phyloP scores from a whole-genome alignment of 164 flowering plant genomes.

The Dillenia turbinata region DNA sequence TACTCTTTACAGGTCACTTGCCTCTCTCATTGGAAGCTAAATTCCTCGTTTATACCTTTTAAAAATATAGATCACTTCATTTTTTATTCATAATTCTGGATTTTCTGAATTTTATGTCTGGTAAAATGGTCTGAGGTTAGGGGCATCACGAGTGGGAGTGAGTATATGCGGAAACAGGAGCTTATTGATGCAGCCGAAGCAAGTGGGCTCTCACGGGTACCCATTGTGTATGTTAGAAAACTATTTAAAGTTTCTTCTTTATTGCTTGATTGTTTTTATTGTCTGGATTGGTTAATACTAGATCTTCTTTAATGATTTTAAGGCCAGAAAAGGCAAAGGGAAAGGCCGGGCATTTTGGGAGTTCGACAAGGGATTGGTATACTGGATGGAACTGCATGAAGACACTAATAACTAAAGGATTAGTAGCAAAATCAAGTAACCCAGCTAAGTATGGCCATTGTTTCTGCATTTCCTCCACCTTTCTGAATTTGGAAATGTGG shows the following conservation, averaged over 20 bases:
- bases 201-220: conserved; percentile 83
- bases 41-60: too few relatives aligned
- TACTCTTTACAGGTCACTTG: conserved; percentile 66
- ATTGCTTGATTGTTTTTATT: neutral
- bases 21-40: too few relatives aligned
- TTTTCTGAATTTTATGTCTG: neutral
- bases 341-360: conserved; percentile 55
- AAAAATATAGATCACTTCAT: too few relatives aligned
- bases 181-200: conserved; percentile 94
- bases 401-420: conserved; percentile 63
- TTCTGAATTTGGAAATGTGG: too few relatives aligned
- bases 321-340: conserved; percentile 83
- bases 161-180: conserved; percentile 83
- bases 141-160: conserved; percentile 50
- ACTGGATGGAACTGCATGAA: conserved; percentile 96
- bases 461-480: neutral
- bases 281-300: conserved; percentile 1
- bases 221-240: conserved; percentile 53
- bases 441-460: conserved; percentile 75
- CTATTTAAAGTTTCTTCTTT: neutral
- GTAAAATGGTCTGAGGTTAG: conserved; percentile 22
- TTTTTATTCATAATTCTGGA: neutral
- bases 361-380: conserved; percentile 84
- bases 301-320: conserved; percentile 7
- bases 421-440: conserved; percentile 75